phyloP scores from a whole-genome alignment of 805 yeast species.

The Lipomyces mesembrius region DNA sequence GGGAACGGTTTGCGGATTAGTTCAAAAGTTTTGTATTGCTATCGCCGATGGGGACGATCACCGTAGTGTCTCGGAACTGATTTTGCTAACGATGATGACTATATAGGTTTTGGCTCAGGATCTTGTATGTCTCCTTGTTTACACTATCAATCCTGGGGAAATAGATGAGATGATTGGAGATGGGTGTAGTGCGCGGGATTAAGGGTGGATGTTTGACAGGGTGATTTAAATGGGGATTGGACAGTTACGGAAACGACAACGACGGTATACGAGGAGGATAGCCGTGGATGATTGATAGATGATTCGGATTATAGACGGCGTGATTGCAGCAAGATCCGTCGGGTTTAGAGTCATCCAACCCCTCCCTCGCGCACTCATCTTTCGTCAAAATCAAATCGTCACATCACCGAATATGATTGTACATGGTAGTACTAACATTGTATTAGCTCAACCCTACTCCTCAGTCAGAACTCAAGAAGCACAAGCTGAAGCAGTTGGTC shows the following conservation, averaged over 20 bases:
- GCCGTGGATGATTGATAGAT: not conserved
- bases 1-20: too few relatives aligned
- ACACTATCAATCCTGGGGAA: not conserved
- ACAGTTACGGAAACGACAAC: not conserved
- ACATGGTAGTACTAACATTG: not conserved
- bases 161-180: not conserved
- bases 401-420: not conserved
- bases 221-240: not conserved
- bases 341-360: too few relatives aligned
- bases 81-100: conserved; percentile 16
- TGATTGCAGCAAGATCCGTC: too few relatives aligned
- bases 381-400: not conserved
- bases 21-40: not conserved
- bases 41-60: not conserved
- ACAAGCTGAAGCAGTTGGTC: conserved; percentile 96
- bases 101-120: conserved; percentile 42
- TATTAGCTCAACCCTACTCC: conserved; percentile 85
- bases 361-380: not conserved
- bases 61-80: not conserved
- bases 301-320: too few relatives aligned
- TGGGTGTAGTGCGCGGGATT: not conserved
- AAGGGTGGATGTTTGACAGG: not conserved
- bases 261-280: not conserved
- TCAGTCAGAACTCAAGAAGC: conserved; percentile 94
- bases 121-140: conserved; percentile 36